Conservation (phyloP, 441 rosid genomes). For the Pelargonium citronellum region DNA sequence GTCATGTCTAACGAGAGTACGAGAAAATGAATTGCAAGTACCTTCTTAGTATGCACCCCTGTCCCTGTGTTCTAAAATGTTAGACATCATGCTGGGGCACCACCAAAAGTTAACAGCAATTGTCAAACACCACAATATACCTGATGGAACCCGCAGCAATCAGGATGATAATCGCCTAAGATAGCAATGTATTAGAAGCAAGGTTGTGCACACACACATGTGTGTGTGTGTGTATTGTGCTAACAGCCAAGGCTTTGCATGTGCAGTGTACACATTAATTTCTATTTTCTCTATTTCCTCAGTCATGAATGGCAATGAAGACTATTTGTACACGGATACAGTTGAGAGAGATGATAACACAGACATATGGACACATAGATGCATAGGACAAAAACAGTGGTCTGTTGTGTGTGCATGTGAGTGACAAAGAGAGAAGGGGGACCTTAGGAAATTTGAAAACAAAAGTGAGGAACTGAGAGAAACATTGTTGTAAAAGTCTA, state of each 20-base stretch:
- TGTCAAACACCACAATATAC: slow-evolving; percentile 73
- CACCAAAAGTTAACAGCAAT: slow-evolving; percentile 88
- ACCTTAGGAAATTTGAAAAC: background rate
- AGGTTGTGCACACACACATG: background rate
- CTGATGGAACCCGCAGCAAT: slow-evolving; percentile 73
- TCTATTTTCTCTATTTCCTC: background rate
- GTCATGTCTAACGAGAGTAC: background rate
- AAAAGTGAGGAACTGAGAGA: background rate
- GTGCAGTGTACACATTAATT: background rate
- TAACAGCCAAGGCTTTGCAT: background rate
- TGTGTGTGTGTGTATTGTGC: background rate
- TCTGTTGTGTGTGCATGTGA: background rate
- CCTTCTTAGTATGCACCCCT: slow-evolving; percentile 89
- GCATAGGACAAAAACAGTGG: background rate
- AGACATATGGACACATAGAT: background rate
- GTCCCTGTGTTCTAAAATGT: slow-evolving; percentile 80
- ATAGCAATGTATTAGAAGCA: slow-evolving; percentile 10
- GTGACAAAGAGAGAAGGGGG: background rate
- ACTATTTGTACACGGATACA: background rate
- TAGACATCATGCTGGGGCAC: slow-evolving; percentile 57
- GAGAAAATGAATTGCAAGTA: slow-evolving; percentile 19
- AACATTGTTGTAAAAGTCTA: slow-evolving; percentile 6
- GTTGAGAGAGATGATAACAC: background rate
- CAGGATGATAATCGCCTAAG: slow-evolving; percentile 24
- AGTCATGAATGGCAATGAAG: background rate